A percentile compares a stretch with the other conserved stretches of the same genome.
Evolutionary conservation across 1,284 basidiomycete genomes (phyloP).

Genomic region (Grifola frondosa): DNA sequence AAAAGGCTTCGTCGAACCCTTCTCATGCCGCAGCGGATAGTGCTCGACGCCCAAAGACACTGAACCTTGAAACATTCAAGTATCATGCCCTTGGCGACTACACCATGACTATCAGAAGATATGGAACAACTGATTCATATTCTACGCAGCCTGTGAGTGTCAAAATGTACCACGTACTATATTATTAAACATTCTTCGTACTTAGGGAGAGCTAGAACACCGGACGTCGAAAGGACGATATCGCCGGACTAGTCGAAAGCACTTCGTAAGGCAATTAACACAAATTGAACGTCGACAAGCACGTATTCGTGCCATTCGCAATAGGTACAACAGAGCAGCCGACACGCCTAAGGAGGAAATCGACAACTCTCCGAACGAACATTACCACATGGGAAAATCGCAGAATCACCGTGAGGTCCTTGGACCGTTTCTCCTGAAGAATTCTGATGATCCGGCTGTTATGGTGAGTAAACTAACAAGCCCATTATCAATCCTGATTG

Average conservation of each 20-base stretch:
- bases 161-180: no score
- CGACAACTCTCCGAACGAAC: not conserved
- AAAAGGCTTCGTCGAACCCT: not conserved
- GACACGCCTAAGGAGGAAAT: no score
- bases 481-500: no score
- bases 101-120: slow-evolving; percentile 7
- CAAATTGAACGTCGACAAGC: not conserved
- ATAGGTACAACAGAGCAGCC: no score
- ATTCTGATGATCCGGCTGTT: not conserved
- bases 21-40: no score
- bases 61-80: slow-evolving; percentile 25
- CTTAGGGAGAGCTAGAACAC: slow-evolving; percentile 3
- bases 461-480: not conserved
- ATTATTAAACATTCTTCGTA: no score
- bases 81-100: slow-evolving; percentile 26
- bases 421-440: not conserved
- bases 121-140: slow-evolving; percentile 24
- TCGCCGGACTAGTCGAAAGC: not conserved
- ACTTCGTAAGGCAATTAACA: not conserved
- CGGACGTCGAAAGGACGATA: not conserved
- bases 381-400: not conserved
- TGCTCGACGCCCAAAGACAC: not conserved
- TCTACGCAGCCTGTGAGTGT: no score
- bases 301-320: not conserved
- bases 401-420: not conserved